phyloP scores from a whole-genome alignment of 2,329 filamentous ascomycete genomes.

The Aureobasidium sp. region DNA sequence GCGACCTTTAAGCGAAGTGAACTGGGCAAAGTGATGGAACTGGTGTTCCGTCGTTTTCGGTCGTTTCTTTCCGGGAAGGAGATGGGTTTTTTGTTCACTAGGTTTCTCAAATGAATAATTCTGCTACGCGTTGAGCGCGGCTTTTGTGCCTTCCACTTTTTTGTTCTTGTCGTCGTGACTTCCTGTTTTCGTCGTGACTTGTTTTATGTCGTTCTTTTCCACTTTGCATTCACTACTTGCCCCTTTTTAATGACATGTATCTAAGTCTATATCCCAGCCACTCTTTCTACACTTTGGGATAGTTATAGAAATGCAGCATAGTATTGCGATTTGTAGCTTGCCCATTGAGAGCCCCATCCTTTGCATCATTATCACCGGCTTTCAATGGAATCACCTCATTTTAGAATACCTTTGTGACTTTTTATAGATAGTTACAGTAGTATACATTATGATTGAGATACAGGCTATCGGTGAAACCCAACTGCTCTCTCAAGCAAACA shows the following conservation, averaged over 20 bases:
- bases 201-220: background rate
- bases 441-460: too few species aligned
- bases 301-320: background rate
- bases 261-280: background rate
- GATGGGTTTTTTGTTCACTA: too few species aligned
- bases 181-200: background rate
- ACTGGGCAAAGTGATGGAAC: too few species aligned
- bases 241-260: too few species aligned
- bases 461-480: too few species aligned
- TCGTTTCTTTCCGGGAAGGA: too few species aligned
- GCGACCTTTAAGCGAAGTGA: background rate
- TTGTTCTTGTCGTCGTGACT: too few species aligned
- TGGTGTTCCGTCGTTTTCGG: too few species aligned
- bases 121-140: too few species aligned
- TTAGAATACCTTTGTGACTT: background rate
- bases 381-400: background rate
- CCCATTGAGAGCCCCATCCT: background rate
- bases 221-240: background rate
- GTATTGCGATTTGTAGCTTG: background rate
- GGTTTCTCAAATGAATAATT: too few species aligned
- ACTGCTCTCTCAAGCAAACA: too few species aligned
- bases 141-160: too few species aligned
- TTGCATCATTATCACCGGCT: rapidly evolving
- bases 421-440: background rate
- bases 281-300: background rate